Evolutionary conservation across 345 rosid species (phyloP).

Genomic region (Eutrema heterophyllum): DNA sequence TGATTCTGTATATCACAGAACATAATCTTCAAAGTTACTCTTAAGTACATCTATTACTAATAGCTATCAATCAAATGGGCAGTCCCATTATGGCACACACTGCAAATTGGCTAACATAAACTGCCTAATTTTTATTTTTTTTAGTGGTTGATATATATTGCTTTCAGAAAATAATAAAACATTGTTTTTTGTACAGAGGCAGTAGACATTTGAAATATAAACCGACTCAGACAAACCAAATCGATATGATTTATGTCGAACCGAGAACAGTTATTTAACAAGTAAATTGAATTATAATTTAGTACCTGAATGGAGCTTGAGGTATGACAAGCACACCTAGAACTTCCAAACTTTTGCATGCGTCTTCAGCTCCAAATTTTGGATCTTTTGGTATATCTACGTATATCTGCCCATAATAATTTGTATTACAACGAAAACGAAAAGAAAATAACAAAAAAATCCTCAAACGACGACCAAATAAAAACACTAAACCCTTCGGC

Average conservation of each 20-base stretch:
- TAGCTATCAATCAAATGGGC: background rate
- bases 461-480: background rate
- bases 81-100: background rate
- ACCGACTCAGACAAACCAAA: background rate
- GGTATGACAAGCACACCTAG: slow-evolving; percentile 62
- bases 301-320: slow-evolving; percentile 54
- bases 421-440: background rate
- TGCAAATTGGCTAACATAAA: too few relatives aligned
- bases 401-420: slow-evolving; percentile 45
- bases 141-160: background rate
- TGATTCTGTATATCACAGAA: slow-evolving; percentile 40
- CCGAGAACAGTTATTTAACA: background rate
- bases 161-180: background rate
- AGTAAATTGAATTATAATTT: background rate
- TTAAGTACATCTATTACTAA: background rate
- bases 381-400: slow-evolving; percentile 48
- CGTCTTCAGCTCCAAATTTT: slow-evolving; percentile 44
- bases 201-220: background rate
- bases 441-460: background rate
- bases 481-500: background rate
- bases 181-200: background rate
- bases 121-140: too few relatives aligned
- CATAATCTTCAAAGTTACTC: background rate
- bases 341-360: slow-evolving; percentile 61
- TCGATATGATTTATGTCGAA: background rate